Percentiles rank a stretch among this genome's conserved stretches.
phyloP scores from a whole-genome alignment of 441 rosid species.

The Dalechampia spathulata region DNA sequence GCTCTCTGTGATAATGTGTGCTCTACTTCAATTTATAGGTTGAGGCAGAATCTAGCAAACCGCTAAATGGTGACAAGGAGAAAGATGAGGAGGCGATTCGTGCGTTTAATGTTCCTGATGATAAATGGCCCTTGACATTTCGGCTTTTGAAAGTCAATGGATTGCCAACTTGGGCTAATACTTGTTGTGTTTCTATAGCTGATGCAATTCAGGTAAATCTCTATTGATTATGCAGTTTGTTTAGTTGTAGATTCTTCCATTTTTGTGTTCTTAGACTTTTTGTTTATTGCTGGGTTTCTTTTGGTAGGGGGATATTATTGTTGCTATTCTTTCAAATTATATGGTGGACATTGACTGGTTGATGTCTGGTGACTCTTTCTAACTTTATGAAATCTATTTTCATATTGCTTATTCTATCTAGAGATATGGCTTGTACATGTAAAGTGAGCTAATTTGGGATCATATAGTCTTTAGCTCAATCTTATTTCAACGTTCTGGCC shows the following conservation, averaged over 20 bases:
- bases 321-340: constrained; percentile 75
- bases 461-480: too few relatives aligned
- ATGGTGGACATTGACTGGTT: constrained; percentile 95
- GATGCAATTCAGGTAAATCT: constrained; percentile 75
- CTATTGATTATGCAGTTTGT: background rate
- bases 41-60: constrained; percentile 12
- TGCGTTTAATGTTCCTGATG: constrained; percentile 35
- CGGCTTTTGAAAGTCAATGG: constrained; percentile 65
- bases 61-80: background rate
- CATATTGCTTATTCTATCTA: too few relatives aligned
- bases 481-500: too few relatives aligned
- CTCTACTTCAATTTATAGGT: constrained; percentile 12
- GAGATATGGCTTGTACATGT: too few relatives aligned
- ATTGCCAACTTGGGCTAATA: constrained; percentile 85
- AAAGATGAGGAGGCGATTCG: constrained; percentile 35
- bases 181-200: constrained; percentile 67
- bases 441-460: too few relatives aligned
- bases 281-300: background rate
- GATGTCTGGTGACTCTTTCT: constrained; percentile 43
- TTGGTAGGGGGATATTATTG: constrained; percentile 62
- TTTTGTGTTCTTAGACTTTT: background rate
- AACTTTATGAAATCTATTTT: background rate
- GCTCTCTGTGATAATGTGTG: background rate
- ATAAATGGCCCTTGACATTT: constrained; percentile 45
- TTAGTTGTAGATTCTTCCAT: background rate